Base-by-base conservation (phyloP, 768 basidiomycete species). In the Panaeolus papilionaceus region DNA sequence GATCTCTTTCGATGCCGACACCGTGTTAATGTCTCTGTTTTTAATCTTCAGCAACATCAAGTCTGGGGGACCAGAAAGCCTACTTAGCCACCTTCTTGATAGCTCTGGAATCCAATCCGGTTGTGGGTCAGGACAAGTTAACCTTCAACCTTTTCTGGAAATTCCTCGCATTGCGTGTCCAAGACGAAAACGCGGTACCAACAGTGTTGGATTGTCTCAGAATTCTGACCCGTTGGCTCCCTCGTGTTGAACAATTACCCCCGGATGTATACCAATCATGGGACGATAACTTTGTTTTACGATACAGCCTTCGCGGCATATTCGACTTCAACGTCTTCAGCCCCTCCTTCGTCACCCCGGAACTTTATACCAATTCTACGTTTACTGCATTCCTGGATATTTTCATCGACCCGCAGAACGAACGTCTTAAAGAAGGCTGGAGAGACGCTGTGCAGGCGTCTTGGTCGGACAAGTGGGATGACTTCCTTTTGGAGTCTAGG, bases 251-350 rank as follows among this genome's bases (percentile, higher is more conserved):
- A 18, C 26, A 58, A 37, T 18, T 58, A 37, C 11, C 54, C 10
- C 3, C 8, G 3, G 54, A 11, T 20, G 54, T 33, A 37, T 58
- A 26, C 33, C 4, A 14, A 4, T 37, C 12, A 37, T 58, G 54
- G 54, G 26, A 58, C n/a, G 16, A 9, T 2, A 58, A 58, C 28
- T 28, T 12, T 10, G 54, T 58, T 28, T 28, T 58, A 28, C 54
- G 54, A 37, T 58, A 58, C 28, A 58, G 28, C 14, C 54, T 58
- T 14, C 54, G n/a, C 16, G 9, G 28, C 6, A 58, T 58, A 12
- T 58, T 58, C 20, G 54, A 58, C 54, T 58, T 37, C 20, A 58
- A 58, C 8, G 54, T 58, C 28, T 58, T 58, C 54, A 58, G 33
- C 14, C 28, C 10, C 26, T 2, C 33, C 16, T 28, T 58, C 12